These are phyloP conservation scores for Saccharomyces cerevisiae DNA, from an alignment of 805 yeast genomes.

Conservation along the genomic window DNA sequence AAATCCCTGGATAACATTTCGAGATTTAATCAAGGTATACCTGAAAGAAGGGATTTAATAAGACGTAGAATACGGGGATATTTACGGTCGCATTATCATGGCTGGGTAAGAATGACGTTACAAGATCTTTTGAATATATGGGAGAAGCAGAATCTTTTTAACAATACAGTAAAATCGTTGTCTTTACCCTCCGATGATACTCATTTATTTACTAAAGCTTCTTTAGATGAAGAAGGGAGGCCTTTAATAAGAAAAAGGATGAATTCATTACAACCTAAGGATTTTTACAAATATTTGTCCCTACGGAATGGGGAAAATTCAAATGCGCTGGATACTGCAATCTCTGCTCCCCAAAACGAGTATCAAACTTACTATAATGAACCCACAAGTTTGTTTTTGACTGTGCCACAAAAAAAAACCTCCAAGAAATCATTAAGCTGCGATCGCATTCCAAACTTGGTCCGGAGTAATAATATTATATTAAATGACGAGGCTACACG, in stretches of 20 bases:
- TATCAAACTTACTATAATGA: neutral
- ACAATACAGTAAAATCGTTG: neutral
- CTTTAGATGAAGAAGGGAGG: neutral
- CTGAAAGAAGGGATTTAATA: constrained; percentile 12
- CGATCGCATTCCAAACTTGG: constrained; percentile 11
- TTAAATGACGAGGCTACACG: neutral
- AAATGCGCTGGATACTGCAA: neutral
- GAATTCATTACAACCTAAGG: neutral
- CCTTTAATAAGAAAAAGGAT: neutral
- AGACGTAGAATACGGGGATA: constrained; percentile 17
- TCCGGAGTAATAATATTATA: neutral
- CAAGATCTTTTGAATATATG: constrained; percentile 24
- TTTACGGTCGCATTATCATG: constrained; percentile 18
- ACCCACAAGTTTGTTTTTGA: constrained; percentile 2
- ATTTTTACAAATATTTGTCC: neutral
- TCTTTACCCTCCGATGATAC: neutral
- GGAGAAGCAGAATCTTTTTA: constrained; percentile 17
- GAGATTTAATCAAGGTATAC: constrained; percentile 12
- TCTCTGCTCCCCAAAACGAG: neutral
- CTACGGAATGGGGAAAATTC: constrained; percentile 1
- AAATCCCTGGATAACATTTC: constrained; percentile 6
- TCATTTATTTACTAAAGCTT: neutral
- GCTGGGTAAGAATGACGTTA: constrained; percentile 23
- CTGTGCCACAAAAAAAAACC: constrained; percentile 2
- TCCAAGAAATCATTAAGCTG: constrained; percentile 14